Evolutionary conservation across 2,329 filamentous ascomycete genomes (phyloP).

Genomic region (Neonectria faginata): DNA sequence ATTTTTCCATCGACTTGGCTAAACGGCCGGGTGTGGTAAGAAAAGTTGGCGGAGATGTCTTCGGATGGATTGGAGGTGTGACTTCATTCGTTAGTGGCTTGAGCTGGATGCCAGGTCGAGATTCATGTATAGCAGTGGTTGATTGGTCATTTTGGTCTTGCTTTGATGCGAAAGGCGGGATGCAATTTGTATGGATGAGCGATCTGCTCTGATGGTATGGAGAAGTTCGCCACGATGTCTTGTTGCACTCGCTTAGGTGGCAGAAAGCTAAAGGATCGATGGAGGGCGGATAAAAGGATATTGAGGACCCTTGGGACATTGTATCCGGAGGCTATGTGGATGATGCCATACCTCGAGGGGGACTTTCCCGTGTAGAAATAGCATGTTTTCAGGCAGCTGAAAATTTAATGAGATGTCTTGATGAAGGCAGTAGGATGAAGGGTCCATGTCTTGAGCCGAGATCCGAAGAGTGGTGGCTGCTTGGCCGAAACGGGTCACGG

Average conservation of each 20-base stretch:
- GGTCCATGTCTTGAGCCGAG: conserved; percentile 6
- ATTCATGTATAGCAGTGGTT: conserved; percentile 16
- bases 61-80: not conserved
- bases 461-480: conserved; percentile 15
- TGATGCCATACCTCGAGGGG: not conserved
- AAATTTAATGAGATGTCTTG: not conserved
- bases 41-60: conserved; percentile 3
- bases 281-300: conserved; percentile 13
- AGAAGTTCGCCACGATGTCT: conserved; percentile 9
- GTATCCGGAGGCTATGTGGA: not conserved
- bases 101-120: not conserved
- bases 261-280: conserved; percentile 12
- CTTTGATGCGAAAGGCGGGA: not conserved
- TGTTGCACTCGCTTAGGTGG: not conserved
- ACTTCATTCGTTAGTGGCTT: conserved; percentile 7
- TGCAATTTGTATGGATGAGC: not conserved
- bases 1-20: not conserved
- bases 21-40: not conserved
- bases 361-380: not conserved
- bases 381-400: conserved; percentile 6
- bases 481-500: conserved; percentile 1
- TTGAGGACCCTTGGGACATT: not conserved
- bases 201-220: not conserved
- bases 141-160: conserved; percentile 8
- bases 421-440: conserved; percentile 1